Evolutionary conservation across 2,329 filamentous ascomycete species (phyloP).

Genomic region (Penicillium aurantiogriseum): DNA sequence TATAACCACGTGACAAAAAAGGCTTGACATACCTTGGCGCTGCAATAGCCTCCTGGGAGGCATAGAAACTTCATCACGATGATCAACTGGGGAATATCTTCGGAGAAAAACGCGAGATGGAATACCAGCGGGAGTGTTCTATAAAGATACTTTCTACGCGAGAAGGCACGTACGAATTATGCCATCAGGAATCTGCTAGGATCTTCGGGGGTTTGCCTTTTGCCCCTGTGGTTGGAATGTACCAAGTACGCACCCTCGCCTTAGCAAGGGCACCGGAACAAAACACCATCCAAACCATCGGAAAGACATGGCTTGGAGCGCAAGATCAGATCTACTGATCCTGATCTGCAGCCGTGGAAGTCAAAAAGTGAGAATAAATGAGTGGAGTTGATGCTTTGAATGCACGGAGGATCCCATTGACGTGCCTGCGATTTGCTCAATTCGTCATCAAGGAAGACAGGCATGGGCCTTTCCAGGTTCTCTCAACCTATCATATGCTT

Average conservation of each 20-base stretch:
- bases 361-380: neutral
- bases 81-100: neutral
- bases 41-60: conserved; percentile 23
- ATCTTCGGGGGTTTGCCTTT: conserved; percentile 8
- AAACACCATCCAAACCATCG: neutral
- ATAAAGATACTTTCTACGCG: neutral
- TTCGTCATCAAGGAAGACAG: conserved; percentile 14
- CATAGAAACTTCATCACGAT: conserved; percentile 24
- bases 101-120: neutral
- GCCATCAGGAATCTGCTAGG: conserved; percentile 12
- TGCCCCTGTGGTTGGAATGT: conserved; percentile 19
- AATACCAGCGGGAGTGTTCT: neutral
- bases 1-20: neutral
- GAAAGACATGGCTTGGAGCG: neutral
- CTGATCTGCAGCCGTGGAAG: conserved; percentile 4
- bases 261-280: conserved; percentile 19
- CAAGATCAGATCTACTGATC: neutral
- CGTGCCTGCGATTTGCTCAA: neutral
- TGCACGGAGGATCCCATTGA: conserved; percentile 3
- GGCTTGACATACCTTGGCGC: conserved; percentile 16
- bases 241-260: conserved; percentile 17
- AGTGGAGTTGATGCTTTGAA: neutral
- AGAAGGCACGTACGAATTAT: neutral
- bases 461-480: conserved; percentile 2
- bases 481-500: conserved; percentile 6